Percentiles rank a stretch among this genome's conserved stretches.
Conservation (phyloP, 495 filamentous ascomycete genomes). For the Terfezia claveryi region DNA sequence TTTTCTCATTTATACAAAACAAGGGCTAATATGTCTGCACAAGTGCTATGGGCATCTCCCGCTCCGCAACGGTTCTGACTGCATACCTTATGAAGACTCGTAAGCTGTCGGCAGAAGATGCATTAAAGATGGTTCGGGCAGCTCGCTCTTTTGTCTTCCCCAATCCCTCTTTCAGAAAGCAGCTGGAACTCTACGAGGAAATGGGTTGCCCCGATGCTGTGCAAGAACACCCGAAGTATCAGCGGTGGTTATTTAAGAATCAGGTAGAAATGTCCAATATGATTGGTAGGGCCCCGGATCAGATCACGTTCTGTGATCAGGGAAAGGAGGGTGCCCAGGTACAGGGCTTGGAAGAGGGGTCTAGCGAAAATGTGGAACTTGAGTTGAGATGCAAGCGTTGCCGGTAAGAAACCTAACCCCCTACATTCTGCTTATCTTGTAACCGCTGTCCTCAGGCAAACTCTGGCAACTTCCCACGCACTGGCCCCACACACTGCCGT, state of each 20-base stretch:
- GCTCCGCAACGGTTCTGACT: slow-evolving; percentile 62
- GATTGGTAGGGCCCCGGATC: slow-evolving; percentile 45
- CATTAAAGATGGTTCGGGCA: slow-evolving; percentile 39
- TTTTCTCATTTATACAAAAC: background rate
- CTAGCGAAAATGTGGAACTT: slow-evolving; percentile 13
- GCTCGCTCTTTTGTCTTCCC: slow-evolving; percentile 56
- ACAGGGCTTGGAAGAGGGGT: background rate
- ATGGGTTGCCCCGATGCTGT: slow-evolving; percentile 56
- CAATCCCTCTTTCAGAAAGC: slow-evolving; percentile 71
- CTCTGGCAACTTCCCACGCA: slow-evolving; percentile 40
- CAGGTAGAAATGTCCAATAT: slow-evolving; percentile 54
- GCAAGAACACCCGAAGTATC: slow-evolving; percentile 50
- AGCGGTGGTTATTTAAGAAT: slow-evolving; percentile 66
- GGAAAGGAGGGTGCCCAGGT: slow-evolving; percentile 6
- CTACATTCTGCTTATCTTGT: background rate
- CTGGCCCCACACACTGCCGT: slow-evolving; percentile 32
- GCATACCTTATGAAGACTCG: slow-evolving; percentile 59
- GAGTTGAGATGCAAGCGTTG: slow-evolving; percentile 33
- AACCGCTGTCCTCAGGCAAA: slow-evolving; percentile 25
- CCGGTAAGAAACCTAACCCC: slow-evolving; percentile 20
- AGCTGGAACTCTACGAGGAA: slow-evolving; percentile 64
- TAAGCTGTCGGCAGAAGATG: slow-evolving; percentile 33
- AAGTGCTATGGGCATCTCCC: slow-evolving; percentile 92
- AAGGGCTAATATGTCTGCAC: slow-evolving; percentile 12
- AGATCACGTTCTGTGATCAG: slow-evolving; percentile 73